phyloP scores from a whole-genome alignment of 78 protist species.

The Dictyostelium intermedium region DNA sequence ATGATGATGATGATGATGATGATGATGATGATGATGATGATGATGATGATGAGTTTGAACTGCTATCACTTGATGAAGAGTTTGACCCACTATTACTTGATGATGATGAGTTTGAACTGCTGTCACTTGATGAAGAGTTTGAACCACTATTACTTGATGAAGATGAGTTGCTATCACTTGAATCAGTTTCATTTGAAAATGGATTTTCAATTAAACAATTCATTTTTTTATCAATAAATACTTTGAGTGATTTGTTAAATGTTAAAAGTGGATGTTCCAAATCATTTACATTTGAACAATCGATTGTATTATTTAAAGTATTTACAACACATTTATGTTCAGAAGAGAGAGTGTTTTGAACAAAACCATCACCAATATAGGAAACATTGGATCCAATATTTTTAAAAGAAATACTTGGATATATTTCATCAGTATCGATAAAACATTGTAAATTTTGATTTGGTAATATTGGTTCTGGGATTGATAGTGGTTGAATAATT shows the following conservation, averaged over 20 bases:
- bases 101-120: background rate
- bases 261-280: background rate
- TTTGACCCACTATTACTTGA: background rate
- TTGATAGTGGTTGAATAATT: background rate
- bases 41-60: background rate
- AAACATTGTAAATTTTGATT: background rate
- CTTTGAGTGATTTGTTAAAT: background rate
- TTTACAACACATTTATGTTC: background rate
- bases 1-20: too few relatives aligned
- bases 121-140: background rate
- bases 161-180: background rate
- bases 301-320: background rate
- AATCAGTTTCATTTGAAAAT: background rate
- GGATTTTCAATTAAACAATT: background rate
- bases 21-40: too few relatives aligned
- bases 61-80: background rate
- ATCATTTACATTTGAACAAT: background rate
- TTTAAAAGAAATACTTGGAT: background rate
- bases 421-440: background rate
- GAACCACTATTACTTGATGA: background rate
- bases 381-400: background rate
- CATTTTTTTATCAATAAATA: background rate
- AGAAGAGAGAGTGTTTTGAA: background rate
- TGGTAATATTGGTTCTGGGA: background rate
- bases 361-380: background rate